phyloP scores from a whole-genome alignment of 345 rosid genomes.

The Luvunga scandens region DNA sequence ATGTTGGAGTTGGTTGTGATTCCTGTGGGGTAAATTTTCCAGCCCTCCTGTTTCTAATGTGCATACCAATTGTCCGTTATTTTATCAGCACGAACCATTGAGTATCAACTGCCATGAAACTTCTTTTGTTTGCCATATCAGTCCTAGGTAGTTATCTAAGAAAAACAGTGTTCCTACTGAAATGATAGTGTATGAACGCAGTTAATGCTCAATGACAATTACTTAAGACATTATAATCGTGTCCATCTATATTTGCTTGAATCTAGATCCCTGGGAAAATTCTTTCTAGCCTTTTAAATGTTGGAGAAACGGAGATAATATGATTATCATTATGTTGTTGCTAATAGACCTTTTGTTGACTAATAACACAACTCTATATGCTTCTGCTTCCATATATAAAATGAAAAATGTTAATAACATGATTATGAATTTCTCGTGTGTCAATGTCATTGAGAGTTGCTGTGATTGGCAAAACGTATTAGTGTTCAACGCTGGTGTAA shows the following conservation, averaged over 20 bases:
- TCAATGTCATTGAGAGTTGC: background rate
- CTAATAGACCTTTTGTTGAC: background rate
- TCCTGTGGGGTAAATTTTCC: constrained; percentile 55
- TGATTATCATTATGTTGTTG: background rate
- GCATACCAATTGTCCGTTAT: background rate
- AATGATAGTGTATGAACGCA: background rate
- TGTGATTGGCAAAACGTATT: background rate
- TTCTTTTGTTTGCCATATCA: background rate
- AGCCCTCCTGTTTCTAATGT: background rate
- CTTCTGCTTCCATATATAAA: background rate
- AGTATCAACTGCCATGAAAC: background rate
- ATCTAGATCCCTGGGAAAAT: background rate
- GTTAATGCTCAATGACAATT: background rate
- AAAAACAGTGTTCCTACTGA: background rate
- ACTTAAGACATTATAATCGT: background rate
- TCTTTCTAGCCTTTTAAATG: background rate
- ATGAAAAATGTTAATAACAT: background rate
- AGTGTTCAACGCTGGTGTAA: background rate
- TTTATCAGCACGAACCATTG: background rate
- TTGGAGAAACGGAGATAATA: background rate
- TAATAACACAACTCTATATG: background rate
- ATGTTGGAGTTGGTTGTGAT: constrained; percentile 63
- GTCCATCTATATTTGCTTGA: background rate
- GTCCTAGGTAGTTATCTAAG: background rate
- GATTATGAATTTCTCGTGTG: background rate